Evolutionary conservation across 805 yeast species (phyloP).

Genomic region (Kluyveromyces dobzhanskii): DNA sequence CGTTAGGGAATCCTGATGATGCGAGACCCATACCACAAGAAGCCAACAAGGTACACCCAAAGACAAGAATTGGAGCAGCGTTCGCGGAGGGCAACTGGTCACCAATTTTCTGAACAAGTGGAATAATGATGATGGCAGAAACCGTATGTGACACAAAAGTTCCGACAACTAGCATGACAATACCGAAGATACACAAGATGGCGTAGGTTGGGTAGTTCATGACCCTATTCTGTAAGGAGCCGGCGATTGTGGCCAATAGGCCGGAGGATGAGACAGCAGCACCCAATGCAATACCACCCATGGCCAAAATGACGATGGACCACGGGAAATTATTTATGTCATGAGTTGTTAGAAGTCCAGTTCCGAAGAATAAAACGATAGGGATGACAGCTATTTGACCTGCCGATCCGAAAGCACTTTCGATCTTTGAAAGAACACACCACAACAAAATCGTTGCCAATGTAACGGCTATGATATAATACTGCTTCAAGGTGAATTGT

Average conservation of each 20-base stretch:
- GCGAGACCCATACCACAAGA: slow-evolving; percentile 97
- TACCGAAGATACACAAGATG: slow-evolving; percentile 72
- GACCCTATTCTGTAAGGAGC: slow-evolving; percentile 53
- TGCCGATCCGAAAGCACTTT: slow-evolving; percentile 75
- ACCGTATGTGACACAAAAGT: slow-evolving; percentile 96
- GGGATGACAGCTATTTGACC: slow-evolving; percentile 89
- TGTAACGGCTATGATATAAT: slow-evolving; percentile 65
- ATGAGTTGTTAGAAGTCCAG: slow-evolving; percentile 73
- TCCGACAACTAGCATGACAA: slow-evolving; percentile 75
- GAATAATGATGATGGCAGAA: slow-evolving; percentile 87
- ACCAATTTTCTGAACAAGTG: slow-evolving; percentile 85
- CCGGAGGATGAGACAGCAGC: slow-evolving; percentile 92
- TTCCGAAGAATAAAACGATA: slow-evolving; percentile 77
- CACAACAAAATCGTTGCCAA: slow-evolving; percentile 70
- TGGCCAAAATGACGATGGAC: slow-evolving; percentile 90
- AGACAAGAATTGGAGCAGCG: slow-evolving; percentile 42
- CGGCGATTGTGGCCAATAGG: slow-evolving; percentile 69
- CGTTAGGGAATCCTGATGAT: slow-evolving; percentile 97
- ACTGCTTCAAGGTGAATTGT: slow-evolving; percentile 60
- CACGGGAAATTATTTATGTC: slow-evolving; percentile 93
- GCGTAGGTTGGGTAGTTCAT: slow-evolving; percentile 57
- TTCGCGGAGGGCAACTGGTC: slow-evolving; percentile 59
- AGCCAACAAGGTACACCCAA: slow-evolving; percentile 52
- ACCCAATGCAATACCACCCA: slow-evolving; percentile 96
- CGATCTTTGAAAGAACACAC: slow-evolving; percentile 78